Evolutionary conservation across 2,329 filamentous ascomycete species (phyloP).

Genomic region (Talaromyces sp.): DNA sequence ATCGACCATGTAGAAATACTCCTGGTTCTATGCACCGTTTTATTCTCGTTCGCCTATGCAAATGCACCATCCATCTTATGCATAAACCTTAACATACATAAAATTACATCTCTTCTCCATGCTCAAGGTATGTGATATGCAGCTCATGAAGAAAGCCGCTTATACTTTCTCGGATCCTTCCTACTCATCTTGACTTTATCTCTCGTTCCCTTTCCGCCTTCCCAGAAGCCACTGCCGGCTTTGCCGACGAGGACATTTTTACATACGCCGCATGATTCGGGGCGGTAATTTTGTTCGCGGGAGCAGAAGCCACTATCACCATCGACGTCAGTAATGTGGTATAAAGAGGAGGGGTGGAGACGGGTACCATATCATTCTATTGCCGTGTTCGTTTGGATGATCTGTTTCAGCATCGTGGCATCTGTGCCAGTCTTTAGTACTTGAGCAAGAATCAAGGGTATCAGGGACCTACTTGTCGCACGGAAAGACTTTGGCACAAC

Average conservation of each 20-base stretch:
- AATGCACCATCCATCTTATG: background rate
- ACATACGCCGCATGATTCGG: conserved; percentile 73
- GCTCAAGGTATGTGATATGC: background rate
- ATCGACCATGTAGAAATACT: background rate
- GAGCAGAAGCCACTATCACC: conserved; percentile 65
- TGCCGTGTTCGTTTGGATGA: conserved; percentile 77
- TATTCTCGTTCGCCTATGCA: background rate
- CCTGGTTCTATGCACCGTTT: background rate
- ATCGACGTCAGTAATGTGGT: background rate
- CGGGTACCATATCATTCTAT: conserved; percentile 71
- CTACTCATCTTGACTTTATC: conserved; percentile 68
- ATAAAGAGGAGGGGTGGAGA: background rate
- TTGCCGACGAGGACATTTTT: conserved; percentile 67
- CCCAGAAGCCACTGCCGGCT: conserved; percentile 72
- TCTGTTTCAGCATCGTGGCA: conserved; percentile 72
- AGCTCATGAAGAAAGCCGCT: background rate
- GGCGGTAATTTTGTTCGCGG: conserved; percentile 73
- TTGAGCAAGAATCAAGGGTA: background rate
- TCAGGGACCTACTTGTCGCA: conserved; percentile 50
- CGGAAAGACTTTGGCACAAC: conserved; percentile 56
- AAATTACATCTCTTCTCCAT: background rate
- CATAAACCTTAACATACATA: background rate
- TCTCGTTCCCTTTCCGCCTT: conserved; percentile 78
- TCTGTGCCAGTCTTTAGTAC: conserved; percentile 31
- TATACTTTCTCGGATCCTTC: conserved; percentile 48